Conservation (phyloP, 768 basidiomycete species). For the Albatrellus ellisii region DNA sequence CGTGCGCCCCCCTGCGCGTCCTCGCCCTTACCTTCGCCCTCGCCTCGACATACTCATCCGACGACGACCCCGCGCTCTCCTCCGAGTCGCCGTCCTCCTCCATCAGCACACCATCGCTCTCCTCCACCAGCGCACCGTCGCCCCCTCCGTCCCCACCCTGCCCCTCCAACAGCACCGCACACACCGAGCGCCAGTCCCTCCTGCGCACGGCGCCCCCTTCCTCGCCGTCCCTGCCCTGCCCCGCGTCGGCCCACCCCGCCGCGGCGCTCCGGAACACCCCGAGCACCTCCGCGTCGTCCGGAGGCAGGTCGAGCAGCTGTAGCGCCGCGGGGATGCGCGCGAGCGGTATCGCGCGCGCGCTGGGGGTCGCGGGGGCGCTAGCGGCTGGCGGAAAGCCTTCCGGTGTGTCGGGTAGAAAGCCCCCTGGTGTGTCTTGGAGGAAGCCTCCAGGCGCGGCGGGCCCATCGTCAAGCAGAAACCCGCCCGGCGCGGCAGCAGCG, state of each 20-base stretch:
- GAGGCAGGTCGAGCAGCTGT: constrained; percentile 41
- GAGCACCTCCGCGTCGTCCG: constrained; percentile 57
- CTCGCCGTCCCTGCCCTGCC: neutral
- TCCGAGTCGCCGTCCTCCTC: constrained; percentile 15
- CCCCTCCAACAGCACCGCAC: constrained; percentile 47
- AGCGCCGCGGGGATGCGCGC: constrained; percentile 49
- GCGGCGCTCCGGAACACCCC: constrained; percentile 66
- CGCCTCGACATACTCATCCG: constrained; percentile 10
- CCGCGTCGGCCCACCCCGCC: constrained; percentile 46
- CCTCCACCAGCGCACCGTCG: constrained; percentile 15
- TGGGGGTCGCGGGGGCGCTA: constrained; percentile 15
- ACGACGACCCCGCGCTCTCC: constrained; percentile 11
- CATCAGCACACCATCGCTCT: constrained; percentile 17
- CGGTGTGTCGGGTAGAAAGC: neutral
- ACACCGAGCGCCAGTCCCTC: constrained; percentile 73
- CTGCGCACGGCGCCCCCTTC: constrained; percentile 30
- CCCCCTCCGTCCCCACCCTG: constrained; percentile 18
- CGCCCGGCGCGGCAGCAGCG: neutral
- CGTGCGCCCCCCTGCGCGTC: neutral
- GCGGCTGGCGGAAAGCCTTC: no score
- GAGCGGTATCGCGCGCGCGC: constrained; percentile 31
- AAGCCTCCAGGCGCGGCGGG: neutral
- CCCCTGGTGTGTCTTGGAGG: neutral
- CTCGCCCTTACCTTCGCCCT: constrained; percentile 5
- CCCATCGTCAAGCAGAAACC: neutral